Evolutionary conservation across 2,329 filamentous ascomycete genomes (phyloP).

Genomic region (Fusarium chaquense): DNA sequence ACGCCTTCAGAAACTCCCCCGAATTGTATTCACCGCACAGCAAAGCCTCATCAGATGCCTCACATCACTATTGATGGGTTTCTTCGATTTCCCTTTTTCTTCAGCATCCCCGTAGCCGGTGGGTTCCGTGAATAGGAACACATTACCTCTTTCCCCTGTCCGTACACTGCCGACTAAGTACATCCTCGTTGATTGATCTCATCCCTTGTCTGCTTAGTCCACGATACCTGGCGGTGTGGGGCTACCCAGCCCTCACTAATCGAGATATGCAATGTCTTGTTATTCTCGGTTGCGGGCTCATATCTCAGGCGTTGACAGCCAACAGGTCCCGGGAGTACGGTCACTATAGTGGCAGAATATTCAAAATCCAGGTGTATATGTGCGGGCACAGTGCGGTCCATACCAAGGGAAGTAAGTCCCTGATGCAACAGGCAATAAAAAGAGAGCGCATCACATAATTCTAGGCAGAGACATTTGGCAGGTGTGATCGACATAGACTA

Average conservation of each 20-base stretch:
- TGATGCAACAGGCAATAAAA: neutral
- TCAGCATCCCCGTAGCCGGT: conserved; percentile 7
- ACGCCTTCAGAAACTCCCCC: neutral
- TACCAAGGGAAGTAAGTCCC: neutral
- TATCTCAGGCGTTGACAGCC: conserved; percentile 30
- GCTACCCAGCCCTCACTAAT: neutral
- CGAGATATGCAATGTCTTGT: neutral
- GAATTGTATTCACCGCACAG: neutral
- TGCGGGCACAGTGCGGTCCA: neutral
- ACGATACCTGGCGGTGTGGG: conserved; percentile 22
- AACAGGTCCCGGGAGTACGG: conserved; percentile 19
- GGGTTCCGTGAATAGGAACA: neutral
- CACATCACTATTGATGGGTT: neutral
- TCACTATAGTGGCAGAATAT: conserved; percentile 12
- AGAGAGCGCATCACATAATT: neutral
- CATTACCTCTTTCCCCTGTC: neutral
- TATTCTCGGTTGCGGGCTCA: conserved; percentile 32
- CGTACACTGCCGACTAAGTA: neutral
- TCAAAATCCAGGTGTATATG: neutral
- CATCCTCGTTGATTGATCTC: neutral
- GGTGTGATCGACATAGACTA: neutral
- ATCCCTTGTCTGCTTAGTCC: neutral
- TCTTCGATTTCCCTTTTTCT: conserved; percentile 22
- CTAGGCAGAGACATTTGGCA: neutral
- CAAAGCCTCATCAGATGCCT: conserved; percentile 12